Base-by-base conservation (phyloP, 306 rosid species). In the Acmispon strigosus region DNA sequence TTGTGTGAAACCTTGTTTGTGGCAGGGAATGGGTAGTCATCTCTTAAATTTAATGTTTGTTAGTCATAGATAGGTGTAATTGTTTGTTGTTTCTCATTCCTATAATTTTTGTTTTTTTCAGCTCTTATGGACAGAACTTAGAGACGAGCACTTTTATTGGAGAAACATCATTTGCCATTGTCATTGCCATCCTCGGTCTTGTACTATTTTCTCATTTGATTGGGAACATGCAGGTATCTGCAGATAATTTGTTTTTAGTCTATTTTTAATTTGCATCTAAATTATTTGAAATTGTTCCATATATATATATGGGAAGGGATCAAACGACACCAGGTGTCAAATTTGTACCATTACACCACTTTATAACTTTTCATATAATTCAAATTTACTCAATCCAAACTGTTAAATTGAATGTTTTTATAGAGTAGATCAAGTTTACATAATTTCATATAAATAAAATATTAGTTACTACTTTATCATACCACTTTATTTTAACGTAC, bases 101-200 rank as follows among this genome's bases (percentile, higher is more conserved):
- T 76, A 45, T 65, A 59, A 62, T 74, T 72, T 53, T 70, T 67
- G 66, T 42, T 68, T 80, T 62, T 86, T 68, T 77, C 90, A 94
- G 99, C 82, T 94, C 99, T 61, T 94, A 89, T 72, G 99, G 99
- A 69, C 98, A 94, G 75, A 94, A 94, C 78, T 83, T 94, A 80
- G 49, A 76, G 1, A 94, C 98, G 2, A 94, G 84, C 82, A 89
- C 95, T 17, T 94, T 85, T 68, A 89, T 94, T 59, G 96, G 97
- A 57, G 99, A 94, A 87, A 94, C 99, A 29, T 81, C 88, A 61
- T 94, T 94, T 66, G 94, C 99, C 29, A 88, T 91, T 76, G 92
- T 94, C 71, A 94, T 94, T 61, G 92, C 99, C 73, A 94, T 94
- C 78, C 72, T 91, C 71, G 99, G 99, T 73, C 99, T 94, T 58